Percentiles rank a stretch among this genome's conserved stretches.
These are phyloP conservation scores for Suhomyces canberraensis DNA, from an alignment of 805 yeast genomes.

Conservation along the genomic window DNA sequence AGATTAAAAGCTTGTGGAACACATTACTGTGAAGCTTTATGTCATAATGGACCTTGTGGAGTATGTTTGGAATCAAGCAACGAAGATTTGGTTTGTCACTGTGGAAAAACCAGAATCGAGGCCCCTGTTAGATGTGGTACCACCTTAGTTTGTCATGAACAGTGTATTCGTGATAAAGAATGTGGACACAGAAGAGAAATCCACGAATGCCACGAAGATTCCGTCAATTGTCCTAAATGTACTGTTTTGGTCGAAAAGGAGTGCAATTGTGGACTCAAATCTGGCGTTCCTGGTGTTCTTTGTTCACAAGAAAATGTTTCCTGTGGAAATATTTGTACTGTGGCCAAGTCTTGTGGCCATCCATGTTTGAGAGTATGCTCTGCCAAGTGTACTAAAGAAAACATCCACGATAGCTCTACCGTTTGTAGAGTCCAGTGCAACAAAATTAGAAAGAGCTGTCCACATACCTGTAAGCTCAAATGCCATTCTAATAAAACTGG, in stretches of 20 bases:
- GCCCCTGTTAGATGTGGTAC: slow-evolving; percentile 90
- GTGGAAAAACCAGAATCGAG: slow-evolving; percentile 71
- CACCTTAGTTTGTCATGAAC: slow-evolving; percentile 56
- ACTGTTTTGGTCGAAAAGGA: slow-evolving; percentile 51
- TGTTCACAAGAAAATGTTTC: slow-evolving; percentile 69
- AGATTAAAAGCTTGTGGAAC: slow-evolving; percentile 55
- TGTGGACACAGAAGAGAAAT: slow-evolving; percentile 74
- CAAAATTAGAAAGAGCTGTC: slow-evolving; percentile 51
- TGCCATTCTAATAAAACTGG: slow-evolving; percentile 58
- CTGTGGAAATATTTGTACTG: slow-evolving; percentile 47
- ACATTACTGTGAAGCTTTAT: slow-evolving; percentile 66
- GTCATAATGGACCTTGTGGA: slow-evolving; percentile 78
- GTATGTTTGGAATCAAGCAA: slow-evolving; percentile 79
- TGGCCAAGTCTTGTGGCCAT: slow-evolving; percentile 38
- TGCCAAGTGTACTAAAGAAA: slow-evolving; percentile 55
- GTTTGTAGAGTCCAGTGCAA: slow-evolving; percentile 61
- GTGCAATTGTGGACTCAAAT: slow-evolving; percentile 60
- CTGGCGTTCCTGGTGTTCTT: slow-evolving; percentile 54
- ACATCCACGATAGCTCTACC: slow-evolving; percentile 46
- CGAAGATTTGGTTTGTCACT: slow-evolving; percentile 74
- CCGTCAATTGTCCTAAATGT: slow-evolving; percentile 70
- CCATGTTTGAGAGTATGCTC: slow-evolving; percentile 58
- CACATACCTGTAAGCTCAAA: slow-evolving; percentile 58
- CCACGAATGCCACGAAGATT: slow-evolving; percentile 75
- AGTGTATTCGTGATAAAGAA: slow-evolving; percentile 51